Percentiles rank a stretch among this genome's conserved stretches.
Evolutionary conservation across 805 yeast genomes (phyloP).

Genomic region (Candida adriatica): DNA sequence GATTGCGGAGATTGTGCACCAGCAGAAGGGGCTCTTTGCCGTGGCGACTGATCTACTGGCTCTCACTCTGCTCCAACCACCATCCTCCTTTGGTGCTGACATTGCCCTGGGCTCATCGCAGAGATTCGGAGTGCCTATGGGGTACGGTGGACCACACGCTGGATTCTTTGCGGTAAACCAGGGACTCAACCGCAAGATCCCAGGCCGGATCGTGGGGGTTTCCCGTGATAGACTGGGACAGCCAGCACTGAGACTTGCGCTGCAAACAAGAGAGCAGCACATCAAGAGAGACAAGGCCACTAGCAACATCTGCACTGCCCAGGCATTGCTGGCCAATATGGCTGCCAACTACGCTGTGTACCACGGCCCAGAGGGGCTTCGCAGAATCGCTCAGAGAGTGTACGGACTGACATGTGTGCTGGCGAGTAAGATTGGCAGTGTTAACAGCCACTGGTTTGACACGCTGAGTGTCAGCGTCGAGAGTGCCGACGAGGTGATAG

Average conservation of each 20-base stretch:
- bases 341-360: conserved; percentile 94
- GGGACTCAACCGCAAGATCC: conserved; percentile 81
- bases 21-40: conserved; percentile 65
- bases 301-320: conserved; percentile 96
- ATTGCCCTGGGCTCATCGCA: conserved; percentile 90
- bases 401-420: conserved; percentile 67
- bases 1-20: conserved; percentile 61
- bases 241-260: conserved; percentile 83
- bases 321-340: conserved; percentile 91
- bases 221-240: conserved; percentile 88
- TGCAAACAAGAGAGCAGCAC: conserved; percentile 98
- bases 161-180: conserved; percentile 90
- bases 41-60: conserved; percentile 93
- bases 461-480: conserved; percentile 62
- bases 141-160: conserved; percentile 98
- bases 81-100: conserved; percentile 83
- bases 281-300: conserved; percentile 97
- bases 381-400: conserved; percentile 68
- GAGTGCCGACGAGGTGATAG: conserved; percentile 49
- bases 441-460: conserved; percentile 72
- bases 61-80: conserved; percentile 77
- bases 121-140: conserved; percentile 96
- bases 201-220: conserved; percentile 92
- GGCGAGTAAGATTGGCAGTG: conserved; percentile 46
- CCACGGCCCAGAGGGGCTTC: conserved; percentile 88